Conservation (phyloP, 2,329 filamentous ascomycete genomes). For the Fusarium oligoseptatum region DNA sequence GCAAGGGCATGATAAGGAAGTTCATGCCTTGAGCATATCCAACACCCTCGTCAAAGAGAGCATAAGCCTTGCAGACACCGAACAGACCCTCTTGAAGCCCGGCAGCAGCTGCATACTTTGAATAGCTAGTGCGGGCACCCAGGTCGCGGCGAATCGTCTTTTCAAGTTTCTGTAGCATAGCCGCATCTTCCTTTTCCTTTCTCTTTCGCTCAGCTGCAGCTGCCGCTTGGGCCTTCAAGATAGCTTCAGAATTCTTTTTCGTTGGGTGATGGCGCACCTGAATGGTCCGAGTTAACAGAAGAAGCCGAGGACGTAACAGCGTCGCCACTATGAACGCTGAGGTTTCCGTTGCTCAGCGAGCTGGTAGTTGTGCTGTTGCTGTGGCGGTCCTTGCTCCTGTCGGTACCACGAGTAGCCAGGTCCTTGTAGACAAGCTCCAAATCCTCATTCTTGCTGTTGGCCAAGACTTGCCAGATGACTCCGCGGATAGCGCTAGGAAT, state of each 20-base stretch:
- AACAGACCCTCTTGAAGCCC: conserved; percentile 95
- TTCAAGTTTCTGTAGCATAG: conserved; percentile 83
- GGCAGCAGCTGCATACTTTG: conserved; percentile 92
- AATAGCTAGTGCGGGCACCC: conserved; percentile 93
- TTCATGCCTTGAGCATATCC: conserved; percentile 99
- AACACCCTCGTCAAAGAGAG: conserved; percentile 92
- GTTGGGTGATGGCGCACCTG: conserved; percentile 70
- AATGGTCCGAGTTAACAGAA: conserved; percentile 84
- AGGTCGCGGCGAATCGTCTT: conserved; percentile 92
- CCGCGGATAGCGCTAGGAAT: conserved; percentile 96
- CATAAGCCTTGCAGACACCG: conserved; percentile 97
- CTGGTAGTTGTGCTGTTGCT: conserved; percentile 68
- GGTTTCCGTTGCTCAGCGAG: conserved; percentile 66
- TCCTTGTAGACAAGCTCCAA: conserved; percentile 90
- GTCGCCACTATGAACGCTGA: conserved; percentile 72
- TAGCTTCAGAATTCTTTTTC: conserved; percentile 75
- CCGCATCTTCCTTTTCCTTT: conserved; percentile 82
- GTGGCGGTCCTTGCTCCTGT: conserved; percentile 78
- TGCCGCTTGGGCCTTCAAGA: conserved; percentile 74
- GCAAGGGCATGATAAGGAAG: conserved; percentile 94
- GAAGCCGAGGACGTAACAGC: conserved; percentile 83
- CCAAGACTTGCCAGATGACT: conserved; percentile 98
- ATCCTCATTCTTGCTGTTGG: conserved; percentile 93
- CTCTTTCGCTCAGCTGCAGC: conserved; percentile 78
- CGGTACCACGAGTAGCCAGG: conserved; percentile 82